Percentiles rank a stretch among this genome's conserved stretches.
phyloP scores from a whole-genome alignment of 192 early-diverging fungal species.

The Backusella australiensis region DNA sequence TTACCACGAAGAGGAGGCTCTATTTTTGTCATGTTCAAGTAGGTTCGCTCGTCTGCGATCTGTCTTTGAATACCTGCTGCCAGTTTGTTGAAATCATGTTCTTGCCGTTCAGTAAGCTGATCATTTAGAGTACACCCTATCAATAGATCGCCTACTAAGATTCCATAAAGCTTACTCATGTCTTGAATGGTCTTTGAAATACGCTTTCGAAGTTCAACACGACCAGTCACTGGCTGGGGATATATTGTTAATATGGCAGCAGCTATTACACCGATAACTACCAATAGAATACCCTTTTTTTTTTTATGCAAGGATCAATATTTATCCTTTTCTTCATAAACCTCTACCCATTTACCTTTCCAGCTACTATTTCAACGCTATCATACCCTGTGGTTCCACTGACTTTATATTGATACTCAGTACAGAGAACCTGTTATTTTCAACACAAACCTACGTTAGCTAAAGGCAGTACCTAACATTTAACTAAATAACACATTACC shows the following conservation, averaged over 20 bases:
- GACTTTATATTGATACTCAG: slow-evolving; percentile 10
- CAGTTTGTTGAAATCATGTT: slow-evolving; percentile 26
- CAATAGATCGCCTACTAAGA: slow-evolving; percentile 9
- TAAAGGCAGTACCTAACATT: neutral
- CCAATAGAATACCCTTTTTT: slow-evolving; percentile 20
- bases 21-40: slow-evolving; percentile 28
- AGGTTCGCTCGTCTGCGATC: slow-evolving; percentile 28
- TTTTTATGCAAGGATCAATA: neutral
- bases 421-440: slow-evolving; percentile 18
- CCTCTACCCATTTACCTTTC: slow-evolving; percentile 15
- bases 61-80: slow-evolving; percentile 23
- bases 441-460: neutral
- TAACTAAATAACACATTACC: slow-evolving; percentile 1
- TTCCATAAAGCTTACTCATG: slow-evolving; percentile 27
- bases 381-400: neutral
- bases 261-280: slow-evolving; percentile 33
- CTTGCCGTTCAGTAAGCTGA: neutral
- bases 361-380: slow-evolving; percentile 19
- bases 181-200: slow-evolving; percentile 33
- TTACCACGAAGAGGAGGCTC: slow-evolving; percentile 41
- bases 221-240: slow-evolving; percentile 27
- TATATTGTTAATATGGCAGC: slow-evolving; percentile 26
- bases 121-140: neutral
- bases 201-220: slow-evolving; percentile 37
- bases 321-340: neutral